Evolutionary conservation across 2,329 filamentous ascomycete species (phyloP).

Genomic region (Penicillium sp.): DNA sequence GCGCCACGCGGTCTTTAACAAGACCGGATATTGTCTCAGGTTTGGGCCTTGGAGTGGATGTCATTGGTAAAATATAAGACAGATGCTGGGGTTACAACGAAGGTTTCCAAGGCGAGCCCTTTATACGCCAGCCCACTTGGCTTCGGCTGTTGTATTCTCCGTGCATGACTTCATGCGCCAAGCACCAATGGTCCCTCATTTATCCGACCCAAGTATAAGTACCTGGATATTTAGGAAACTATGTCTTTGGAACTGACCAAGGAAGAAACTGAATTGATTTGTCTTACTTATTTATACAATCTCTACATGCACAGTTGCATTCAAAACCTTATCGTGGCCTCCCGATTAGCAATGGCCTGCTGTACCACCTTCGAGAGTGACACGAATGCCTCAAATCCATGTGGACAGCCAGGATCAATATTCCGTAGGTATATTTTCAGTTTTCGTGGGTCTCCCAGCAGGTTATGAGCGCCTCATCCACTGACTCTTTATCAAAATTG

Average conservation of each 20-base stretch:
- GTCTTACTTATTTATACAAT: neutral
- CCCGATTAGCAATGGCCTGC: conserved; percentile 12
- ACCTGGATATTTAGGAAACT: too few relatives aligned
- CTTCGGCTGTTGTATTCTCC: neutral
- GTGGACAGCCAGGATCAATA: conserved; percentile 41
- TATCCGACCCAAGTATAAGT: too few relatives aligned
- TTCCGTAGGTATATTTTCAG: too few relatives aligned
- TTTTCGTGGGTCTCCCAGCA: too few relatives aligned
- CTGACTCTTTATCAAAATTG: too few relatives aligned
- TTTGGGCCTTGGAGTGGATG: conserved; percentile 6
- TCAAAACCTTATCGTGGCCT: conserved; percentile 12
- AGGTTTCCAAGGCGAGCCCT: neutral
- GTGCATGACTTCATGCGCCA: neutral
- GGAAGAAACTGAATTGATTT: too few relatives aligned
- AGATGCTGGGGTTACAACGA: neutral
- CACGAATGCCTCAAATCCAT: conserved; percentile 37
- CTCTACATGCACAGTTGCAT: neutral
- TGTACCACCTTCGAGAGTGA: conserved; percentile 5
- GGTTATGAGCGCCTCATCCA: too few relatives aligned
- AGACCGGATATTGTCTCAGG: neutral
- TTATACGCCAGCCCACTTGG: neutral
- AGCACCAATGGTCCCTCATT: neutral
- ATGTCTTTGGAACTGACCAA: too few relatives aligned
- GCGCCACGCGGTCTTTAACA: conserved; percentile 7
- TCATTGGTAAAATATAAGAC: neutral